Evolutionary conservation across 2,329 filamentous ascomycete species (phyloP).

Genomic region (Apiospora malaysiana): DNA sequence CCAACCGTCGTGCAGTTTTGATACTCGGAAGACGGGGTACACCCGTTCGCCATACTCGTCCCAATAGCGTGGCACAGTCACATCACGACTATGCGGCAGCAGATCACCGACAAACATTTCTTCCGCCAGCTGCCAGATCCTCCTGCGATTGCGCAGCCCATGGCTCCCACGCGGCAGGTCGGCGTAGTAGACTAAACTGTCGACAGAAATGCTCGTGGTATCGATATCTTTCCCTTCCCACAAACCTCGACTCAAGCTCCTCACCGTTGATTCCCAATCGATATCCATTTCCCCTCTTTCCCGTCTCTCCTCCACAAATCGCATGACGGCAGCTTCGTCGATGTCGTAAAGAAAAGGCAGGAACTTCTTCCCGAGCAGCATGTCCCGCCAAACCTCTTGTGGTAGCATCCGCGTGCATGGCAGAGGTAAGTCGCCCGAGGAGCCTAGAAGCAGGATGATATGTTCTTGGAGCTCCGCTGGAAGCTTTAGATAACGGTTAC

Average conservation of each 20-base stretch:
- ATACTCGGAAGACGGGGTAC: constrained; percentile 23
- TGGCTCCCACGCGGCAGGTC: constrained; percentile 25
- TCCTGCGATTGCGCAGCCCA: constrained; percentile 30
- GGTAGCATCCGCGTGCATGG: constrained; percentile 29
- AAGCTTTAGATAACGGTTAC: constrained; percentile 25
- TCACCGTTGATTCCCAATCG: constrained; percentile 33
- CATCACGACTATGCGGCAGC: background rate
- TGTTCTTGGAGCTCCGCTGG: constrained; percentile 27
- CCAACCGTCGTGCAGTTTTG: too few species aligned
- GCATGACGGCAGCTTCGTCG: constrained; percentile 21
- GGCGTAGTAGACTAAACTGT: background rate
- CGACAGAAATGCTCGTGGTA: background rate
- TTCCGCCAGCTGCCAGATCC: constrained; percentile 32
- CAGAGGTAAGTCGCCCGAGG: constrained; percentile 22
- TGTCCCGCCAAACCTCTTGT: constrained; percentile 29
- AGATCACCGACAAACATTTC: constrained; percentile 34
- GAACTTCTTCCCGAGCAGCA: constrained; percentile 27
- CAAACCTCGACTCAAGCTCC: constrained; percentile 28
- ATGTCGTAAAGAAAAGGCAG: constrained; percentile 31
- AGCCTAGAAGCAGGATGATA: constrained; percentile 19
- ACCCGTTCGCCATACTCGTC: constrained; percentile 26
- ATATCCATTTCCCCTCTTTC: constrained; percentile 2
- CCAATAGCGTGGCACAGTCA: constrained; percentile 31
- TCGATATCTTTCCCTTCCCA: background rate
- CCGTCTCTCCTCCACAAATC: constrained; percentile 19